A percentile compares a stretch with the other conserved stretches of the same genome.
Conservation (phyloP, 306 rosid species). For the Acmispon strigosus region DNA sequence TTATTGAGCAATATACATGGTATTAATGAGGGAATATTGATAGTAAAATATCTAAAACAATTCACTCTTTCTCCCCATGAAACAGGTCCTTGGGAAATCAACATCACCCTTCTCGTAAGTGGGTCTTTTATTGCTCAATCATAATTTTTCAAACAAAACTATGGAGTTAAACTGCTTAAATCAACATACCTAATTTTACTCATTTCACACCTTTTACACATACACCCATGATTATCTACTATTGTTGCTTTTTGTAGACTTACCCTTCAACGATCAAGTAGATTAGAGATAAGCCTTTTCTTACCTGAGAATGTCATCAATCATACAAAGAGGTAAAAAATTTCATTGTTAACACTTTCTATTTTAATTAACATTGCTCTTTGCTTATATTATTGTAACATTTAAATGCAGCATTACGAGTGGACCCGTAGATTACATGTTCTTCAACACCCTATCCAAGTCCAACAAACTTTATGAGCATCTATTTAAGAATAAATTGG, state of each 20-base stretch:
- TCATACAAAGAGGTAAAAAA: not conserved
- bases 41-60: not conserved
- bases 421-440: not conserved
- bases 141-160: not conserved
- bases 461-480: not conserved
- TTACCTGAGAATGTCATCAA: not conserved
- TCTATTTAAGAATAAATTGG: not conserved
- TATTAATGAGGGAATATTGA: not conserved
- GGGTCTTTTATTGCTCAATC: not conserved
- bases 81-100: constrained; percentile 5
- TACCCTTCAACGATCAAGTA: not conserved
- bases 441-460: not conserved
- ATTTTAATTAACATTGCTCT: not conserved
- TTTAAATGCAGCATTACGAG: not conserved
- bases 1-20: too few relatives aligned
- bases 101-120: constrained; percentile 2
- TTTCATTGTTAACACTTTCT: not conserved
- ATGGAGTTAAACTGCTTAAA: not conserved
- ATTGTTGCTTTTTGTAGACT: constrained; percentile 23
- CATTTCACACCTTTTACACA: not conserved
- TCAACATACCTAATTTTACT: not conserved
- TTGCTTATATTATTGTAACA: not conserved
- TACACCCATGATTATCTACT: not conserved
- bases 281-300: not conserved
- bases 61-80: not conserved